Percentiles rank a stretch among this genome's conserved stretches.
These are phyloP conservation scores for Phaeosphaeriaceae sp. DNA, from an alignment of 2,329 filamentous ascomycete species.

Conservation along the genomic window DNA sequence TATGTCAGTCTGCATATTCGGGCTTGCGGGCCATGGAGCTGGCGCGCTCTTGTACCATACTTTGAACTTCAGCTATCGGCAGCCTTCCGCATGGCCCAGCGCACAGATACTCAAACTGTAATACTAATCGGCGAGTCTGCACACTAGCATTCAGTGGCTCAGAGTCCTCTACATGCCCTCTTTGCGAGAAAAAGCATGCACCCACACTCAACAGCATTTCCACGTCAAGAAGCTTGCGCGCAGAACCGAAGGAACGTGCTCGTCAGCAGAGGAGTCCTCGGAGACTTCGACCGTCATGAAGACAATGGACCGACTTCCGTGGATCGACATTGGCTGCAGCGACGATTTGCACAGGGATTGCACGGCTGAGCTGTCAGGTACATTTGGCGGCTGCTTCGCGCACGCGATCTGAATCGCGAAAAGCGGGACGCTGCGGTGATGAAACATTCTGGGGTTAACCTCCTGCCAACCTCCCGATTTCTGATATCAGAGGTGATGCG, in stretches of 20 bases:
- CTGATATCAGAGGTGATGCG: neutral
- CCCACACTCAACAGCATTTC: neutral
- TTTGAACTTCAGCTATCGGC: neutral
- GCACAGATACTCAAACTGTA: neutral
- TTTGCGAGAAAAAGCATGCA: neutral
- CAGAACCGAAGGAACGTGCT: neutral
- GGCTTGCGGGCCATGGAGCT: neutral
- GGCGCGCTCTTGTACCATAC: neutral
- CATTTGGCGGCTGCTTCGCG: neutral
- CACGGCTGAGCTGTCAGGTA: conserved; percentile 5
- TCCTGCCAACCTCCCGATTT: conserved; percentile 10
- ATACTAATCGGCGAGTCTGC: neutral
- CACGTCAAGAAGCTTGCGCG: neutral
- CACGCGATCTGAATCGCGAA: neutral
- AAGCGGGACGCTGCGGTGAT: neutral
- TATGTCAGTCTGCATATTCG: neutral
- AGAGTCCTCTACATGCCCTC: neutral
- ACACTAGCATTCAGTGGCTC: neutral
- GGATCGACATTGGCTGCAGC: neutral
- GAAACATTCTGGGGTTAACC: conserved; percentile 1
- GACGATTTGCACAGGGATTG: conserved; percentile 6
- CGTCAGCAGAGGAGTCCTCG: neutral
- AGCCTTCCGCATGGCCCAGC: neutral
- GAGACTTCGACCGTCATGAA: neutral
- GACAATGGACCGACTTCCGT: neutral